Conservation (phyloP, 805 yeast species). For the Ogataea salicorniae region DNA sequence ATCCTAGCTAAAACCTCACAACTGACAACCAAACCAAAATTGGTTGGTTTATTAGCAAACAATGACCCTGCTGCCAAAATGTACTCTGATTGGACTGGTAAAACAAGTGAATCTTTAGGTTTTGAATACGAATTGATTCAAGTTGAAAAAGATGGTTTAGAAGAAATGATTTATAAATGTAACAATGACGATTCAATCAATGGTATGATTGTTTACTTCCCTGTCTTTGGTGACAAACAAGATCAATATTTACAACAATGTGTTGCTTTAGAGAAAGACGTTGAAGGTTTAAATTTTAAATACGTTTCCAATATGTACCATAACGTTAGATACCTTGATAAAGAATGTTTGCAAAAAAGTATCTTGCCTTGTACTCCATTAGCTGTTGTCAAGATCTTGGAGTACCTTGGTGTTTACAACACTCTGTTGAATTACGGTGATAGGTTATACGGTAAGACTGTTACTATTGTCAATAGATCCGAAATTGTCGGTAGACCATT, state of each 20-base stretch:
- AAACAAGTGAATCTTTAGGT: constrained; percentile 82
- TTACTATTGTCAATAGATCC: constrained; percentile 86
- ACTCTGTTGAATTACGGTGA: constrained; percentile 79
- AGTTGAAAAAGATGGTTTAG: constrained; percentile 74
- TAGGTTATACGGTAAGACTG: constrained; percentile 86
- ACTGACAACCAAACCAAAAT: constrained; percentile 55
- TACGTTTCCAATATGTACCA: constrained; percentile 95
- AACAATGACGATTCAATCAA: constrained; percentile 70
- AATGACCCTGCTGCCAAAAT: constrained; percentile 90
- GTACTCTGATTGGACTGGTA: constrained; percentile 96
- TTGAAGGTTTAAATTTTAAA: constrained; percentile 88
- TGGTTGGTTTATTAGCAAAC: constrained; percentile 91
- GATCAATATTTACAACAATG: constrained; percentile 95
- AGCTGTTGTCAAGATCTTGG: constrained; percentile 90
- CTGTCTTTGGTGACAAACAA: constrained; percentile 92
- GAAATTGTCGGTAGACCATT: constrained; percentile 97
- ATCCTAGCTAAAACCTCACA: constrained; percentile 52
- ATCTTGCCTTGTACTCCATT: constrained; percentile 95
- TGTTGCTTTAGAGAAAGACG: constrained; percentile 87
- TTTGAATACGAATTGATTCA: constrained; percentile 74
- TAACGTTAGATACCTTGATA: constrained; percentile 79
- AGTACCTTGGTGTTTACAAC: constrained; percentile 85
- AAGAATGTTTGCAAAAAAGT: constrained; percentile 60
- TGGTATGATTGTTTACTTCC: constrained; percentile 97
- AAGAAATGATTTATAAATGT: constrained; percentile 76